These are phyloP conservation scores for Tolypocladium tundrense DNA, from an alignment of 2,329 filamentous ascomycete genomes.

Conservation along the genomic window DNA sequence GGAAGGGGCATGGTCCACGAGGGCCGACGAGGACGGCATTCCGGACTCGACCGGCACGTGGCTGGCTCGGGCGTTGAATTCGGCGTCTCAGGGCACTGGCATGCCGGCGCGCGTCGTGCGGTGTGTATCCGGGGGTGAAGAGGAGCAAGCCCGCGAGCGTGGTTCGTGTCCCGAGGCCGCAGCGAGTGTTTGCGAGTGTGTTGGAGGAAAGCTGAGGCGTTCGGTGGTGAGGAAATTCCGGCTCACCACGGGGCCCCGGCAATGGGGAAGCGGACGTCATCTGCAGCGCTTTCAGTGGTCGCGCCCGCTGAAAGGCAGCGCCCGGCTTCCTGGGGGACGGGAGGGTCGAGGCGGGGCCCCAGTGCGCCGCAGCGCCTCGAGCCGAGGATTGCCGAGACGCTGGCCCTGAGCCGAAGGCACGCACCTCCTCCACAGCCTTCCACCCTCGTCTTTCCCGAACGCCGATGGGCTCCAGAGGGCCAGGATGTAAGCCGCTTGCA, in stretches of 20 bases:
- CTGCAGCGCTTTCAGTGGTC: slow-evolving; percentile 4
- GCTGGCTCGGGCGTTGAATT: background rate
- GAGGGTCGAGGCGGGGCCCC: background rate
- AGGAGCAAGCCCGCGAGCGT: background rate
- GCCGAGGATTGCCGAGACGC: slow-evolving; percentile 9
- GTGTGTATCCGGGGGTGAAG: background rate
- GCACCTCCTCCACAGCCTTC: background rate
- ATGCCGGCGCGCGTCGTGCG: slow-evolving; percentile 4
- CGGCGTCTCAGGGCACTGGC: slow-evolving; percentile 2
- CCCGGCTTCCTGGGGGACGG: background rate
- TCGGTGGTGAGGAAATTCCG: slow-evolving; percentile 1
- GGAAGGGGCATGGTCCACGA: slow-evolving; percentile 44
- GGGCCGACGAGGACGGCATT: slow-evolving; percentile 46
- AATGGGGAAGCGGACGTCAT: slow-evolving; percentile 6
- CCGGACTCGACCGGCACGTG: slow-evolving; percentile 13
- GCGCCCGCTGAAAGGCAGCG: slow-evolving; percentile 1
- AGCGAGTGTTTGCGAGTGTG: background rate
- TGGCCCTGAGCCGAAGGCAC: background rate
- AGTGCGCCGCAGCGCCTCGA: slow-evolving; percentile 1
- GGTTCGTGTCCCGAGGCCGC: background rate
- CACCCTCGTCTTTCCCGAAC: background rate
- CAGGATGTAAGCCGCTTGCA: background rate
- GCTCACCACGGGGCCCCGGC: background rate
- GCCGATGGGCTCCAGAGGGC: background rate
- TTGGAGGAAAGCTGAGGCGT: background rate